Base-by-base conservation (phyloP, 2,329 filamentous ascomycete genomes). In the Xylogone sp. region DNA sequence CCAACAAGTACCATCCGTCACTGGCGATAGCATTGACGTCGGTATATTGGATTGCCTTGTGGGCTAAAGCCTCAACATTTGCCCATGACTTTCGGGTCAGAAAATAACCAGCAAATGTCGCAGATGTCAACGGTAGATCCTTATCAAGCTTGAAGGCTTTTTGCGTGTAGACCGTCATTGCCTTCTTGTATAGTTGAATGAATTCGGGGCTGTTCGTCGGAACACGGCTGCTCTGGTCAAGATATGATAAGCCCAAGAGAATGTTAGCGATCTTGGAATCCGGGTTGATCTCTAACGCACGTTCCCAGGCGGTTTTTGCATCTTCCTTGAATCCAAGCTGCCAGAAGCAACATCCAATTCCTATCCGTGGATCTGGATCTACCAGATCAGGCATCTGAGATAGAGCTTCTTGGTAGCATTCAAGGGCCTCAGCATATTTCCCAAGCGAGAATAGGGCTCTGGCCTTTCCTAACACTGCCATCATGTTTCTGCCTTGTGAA, bases 281-380 rank as follows among this genome's bases (percentile, higher is more conserved):
- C 0, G 89, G 84, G 62, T 79, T 83, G 65, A 97, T 79, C 65
- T 95, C 89, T 22, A 97, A 72, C 12, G 87, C 84, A 56, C 94
- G 81, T 65, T 96, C 88, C 94, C 94, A 99, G 12, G 94, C 93
- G 45, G 78, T 75, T 65, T 89, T 93, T 7, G 95, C 94, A 62
- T 96, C 90, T 29, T 96, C 90, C 69, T 95, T 97, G 75, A 90
- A 91, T 10, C 92, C 92, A 22, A 99, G 78, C 69, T 96, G 90
- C 94, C 95, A 99, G 68, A 97, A 87, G 74, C 94, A 99, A 70
- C 90, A 94, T 44, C 94, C 94, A 64, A 99, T 93, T 50, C 94
- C 94, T 60, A 99, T 93, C 61, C 95, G 83, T 59, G 94, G 95
- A 69, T 99, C 94, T 0, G 94, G 94, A 64, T 99, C 94, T 42